phyloP scores from a whole-genome alignment of 2,329 filamentous ascomycete genomes.

The Cyphellophora attinorum region DNA sequence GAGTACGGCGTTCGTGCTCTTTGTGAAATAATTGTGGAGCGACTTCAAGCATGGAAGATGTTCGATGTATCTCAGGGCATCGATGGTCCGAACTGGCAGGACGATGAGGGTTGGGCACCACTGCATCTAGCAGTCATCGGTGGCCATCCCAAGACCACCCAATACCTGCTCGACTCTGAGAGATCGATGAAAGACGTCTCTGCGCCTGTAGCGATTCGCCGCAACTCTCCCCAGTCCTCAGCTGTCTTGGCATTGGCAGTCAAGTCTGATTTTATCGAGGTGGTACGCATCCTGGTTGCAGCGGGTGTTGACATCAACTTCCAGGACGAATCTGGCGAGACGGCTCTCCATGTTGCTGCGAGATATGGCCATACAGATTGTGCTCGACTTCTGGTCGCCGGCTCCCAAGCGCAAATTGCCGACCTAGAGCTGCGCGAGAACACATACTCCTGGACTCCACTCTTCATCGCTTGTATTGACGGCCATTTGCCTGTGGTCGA shows the following conservation, averaged over 20 bases:
- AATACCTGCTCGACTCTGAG: constrained; percentile 69
- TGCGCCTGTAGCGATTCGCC: constrained; percentile 55
- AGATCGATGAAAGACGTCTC: constrained; percentile 52
- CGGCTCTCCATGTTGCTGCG: constrained; percentile 82
- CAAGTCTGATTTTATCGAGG: constrained; percentile 74
- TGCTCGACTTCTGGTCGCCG: constrained; percentile 63
- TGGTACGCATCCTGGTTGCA: constrained; percentile 79
- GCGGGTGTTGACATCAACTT: constrained; percentile 90
- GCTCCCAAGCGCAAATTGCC: constrained; percentile 59
- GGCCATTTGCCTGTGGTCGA: constrained; percentile 68
- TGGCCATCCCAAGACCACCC: constrained; percentile 78
- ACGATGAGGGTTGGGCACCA: constrained; percentile 81
- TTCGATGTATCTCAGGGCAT: constrained; percentile 80
- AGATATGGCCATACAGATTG: constrained; percentile 78
- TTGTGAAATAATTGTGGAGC: constrained; percentile 75
- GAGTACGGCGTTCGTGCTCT: constrained; percentile 92
- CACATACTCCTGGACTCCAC: constrained; percentile 86
- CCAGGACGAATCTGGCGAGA: constrained; percentile 82
- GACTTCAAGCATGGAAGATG: constrained; percentile 81
- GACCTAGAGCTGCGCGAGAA: constrained; percentile 71
- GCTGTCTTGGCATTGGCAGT: constrained; percentile 81
- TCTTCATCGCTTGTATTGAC: constrained; percentile 87
- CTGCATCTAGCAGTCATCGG: constrained; percentile 87
- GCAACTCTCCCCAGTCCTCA: constrained; percentile 69
- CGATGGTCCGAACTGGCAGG: constrained; percentile 81